These are phyloP conservation scores for Nakazawaea ernobii DNA, from an alignment of 805 yeast genomes.

Conservation along the genomic window DNA sequence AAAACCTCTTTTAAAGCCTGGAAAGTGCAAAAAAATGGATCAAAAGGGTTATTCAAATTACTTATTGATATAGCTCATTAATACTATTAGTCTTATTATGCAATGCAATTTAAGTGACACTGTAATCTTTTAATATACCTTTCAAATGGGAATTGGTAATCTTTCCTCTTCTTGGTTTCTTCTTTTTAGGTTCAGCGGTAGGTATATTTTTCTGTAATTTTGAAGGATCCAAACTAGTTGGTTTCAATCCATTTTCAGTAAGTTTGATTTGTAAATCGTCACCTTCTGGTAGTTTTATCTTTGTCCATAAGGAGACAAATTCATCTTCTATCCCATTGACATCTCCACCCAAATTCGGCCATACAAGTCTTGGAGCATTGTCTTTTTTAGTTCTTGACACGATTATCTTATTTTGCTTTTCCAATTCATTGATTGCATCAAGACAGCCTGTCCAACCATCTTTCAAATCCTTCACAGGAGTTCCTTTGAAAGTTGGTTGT, in stretches of 20 bases:
- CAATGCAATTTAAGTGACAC: constrained; percentile 3
- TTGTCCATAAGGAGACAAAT: constrained; percentile 77
- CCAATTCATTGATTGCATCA: constrained; percentile 72
- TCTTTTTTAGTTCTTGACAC: constrained; percentile 92
- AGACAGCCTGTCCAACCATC: constrained; percentile 96
- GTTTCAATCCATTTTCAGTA: constrained; percentile 83
- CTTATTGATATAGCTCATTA: no score
- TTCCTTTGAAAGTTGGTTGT: constrained; percentile 85
- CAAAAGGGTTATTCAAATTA: no score
- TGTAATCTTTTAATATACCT: constrained; percentile 86
- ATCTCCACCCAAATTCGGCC: constrained; percentile 77
- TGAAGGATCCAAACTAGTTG: constrained; percentile 98
- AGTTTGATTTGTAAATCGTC: constrained; percentile 76
- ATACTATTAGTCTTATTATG: no score
- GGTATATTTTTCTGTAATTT: constrained; percentile 58
- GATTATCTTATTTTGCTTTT: constrained; percentile 67
- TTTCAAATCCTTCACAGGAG: constrained; percentile 65
- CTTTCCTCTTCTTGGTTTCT: constrained; percentile 89
- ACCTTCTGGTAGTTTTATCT: constrained; percentile 72
- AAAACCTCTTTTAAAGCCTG: not conserved
- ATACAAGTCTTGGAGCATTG: constrained; percentile 83
- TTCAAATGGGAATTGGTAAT: constrained; percentile 95
- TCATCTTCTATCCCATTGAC: constrained; percentile 66
- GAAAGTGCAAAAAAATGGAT: no score
- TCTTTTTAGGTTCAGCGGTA: constrained; percentile 59